Evolutionary conservation across 2,329 filamentous ascomycete species (phyloP).

Genomic region (Ophidiomyces ophidiicola): DNA sequence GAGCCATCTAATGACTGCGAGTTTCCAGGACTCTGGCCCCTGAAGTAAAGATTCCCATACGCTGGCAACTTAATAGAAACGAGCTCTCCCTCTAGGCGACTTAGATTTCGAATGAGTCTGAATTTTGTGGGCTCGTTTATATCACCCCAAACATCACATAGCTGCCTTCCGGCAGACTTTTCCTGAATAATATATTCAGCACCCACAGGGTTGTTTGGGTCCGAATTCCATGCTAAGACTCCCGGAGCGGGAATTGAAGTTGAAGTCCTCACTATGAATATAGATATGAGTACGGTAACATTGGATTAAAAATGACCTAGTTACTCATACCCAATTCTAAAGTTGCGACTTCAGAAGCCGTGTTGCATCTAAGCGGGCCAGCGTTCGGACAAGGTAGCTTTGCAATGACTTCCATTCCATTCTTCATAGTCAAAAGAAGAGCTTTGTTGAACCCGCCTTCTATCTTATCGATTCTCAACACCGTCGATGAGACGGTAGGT

Average conservation of each 20-base stretch:
- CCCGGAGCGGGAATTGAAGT: slow-evolving; percentile 13
- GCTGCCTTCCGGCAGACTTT: slow-evolving; percentile 18
- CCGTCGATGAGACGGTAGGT: slow-evolving; percentile 11
- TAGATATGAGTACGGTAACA: slow-evolving; percentile 2
- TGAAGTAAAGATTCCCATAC: slow-evolving; percentile 3
- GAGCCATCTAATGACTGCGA: neutral
- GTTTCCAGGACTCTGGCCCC: neutral
- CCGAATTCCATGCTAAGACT: slow-evolving; percentile 9
- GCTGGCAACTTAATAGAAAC: neutral
- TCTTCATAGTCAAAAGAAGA: slow-evolving; percentile 20
- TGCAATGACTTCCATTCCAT: slow-evolving; percentile 23
- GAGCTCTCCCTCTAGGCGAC: neutral
- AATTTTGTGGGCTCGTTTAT: neutral
- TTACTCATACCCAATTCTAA: slow-evolving; percentile 19
- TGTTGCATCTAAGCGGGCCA: slow-evolving; percentile 21
- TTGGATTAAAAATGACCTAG: neutral
- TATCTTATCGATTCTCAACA: slow-evolving; percentile 18
- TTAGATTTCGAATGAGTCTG: slow-evolving; percentile 1
- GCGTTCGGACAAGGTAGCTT: slow-evolving; percentile 25
- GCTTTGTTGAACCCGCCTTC: slow-evolving; percentile 27
- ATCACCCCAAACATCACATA: slow-evolving; percentile 4
- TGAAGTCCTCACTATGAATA: slow-evolving; percentile 11
- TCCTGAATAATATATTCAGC: slow-evolving; percentile 21
- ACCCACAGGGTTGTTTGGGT: slow-evolving; percentile 18
- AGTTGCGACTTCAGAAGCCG: slow-evolving; percentile 24